Conservation (phyloP, 2,329 filamentous ascomycete genomes). For the Blastomyces parvus region DNA sequence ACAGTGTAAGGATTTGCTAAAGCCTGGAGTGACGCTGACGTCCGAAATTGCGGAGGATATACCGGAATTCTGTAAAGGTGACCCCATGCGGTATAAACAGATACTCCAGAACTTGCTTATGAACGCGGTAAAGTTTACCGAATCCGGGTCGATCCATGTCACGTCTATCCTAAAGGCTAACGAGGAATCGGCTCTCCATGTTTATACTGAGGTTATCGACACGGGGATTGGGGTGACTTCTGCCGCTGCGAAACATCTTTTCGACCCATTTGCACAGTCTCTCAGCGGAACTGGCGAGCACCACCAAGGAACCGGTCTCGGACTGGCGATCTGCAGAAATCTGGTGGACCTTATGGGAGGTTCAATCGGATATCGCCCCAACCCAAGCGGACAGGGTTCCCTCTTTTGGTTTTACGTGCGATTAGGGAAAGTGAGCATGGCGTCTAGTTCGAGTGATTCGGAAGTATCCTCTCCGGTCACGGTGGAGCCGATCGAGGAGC, state of each 20-base stretch:
- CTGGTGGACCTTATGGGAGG: constrained; percentile 50
- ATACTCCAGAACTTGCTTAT: constrained; percentile 53
- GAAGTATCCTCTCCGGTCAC: constrained; percentile 2
- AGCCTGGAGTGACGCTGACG: constrained; percentile 40
- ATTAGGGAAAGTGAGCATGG: constrained; percentile 13
- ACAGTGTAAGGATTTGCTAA: constrained; percentile 40
- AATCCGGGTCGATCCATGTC: constrained; percentile 45
- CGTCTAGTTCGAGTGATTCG: background rate
- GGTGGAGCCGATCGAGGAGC: constrained; percentile 22
- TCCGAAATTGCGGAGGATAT: constrained; percentile 39
- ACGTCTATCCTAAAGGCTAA: constrained; percentile 34
- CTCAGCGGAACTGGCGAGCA: constrained; percentile 43
- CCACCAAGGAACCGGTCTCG: constrained; percentile 49
- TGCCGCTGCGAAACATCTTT: constrained; percentile 40
- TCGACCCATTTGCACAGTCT: constrained; percentile 49
- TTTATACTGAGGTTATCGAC: constrained; percentile 47
- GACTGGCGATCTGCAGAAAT: constrained; percentile 50
- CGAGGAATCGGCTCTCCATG: constrained; percentile 30
- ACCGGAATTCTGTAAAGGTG: constrained; percentile 44
- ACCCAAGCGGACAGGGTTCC: constrained; percentile 41
- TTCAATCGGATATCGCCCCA: constrained; percentile 38
- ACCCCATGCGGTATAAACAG: constrained; percentile 52
- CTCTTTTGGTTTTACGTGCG: constrained; percentile 45
- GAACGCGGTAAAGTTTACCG: constrained; percentile 55
- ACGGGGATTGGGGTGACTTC: constrained; percentile 46